These are phyloP conservation scores for Solanum hybrid DNA, from an alignment of 305 asterid species.

Conservation along the genomic window DNA sequence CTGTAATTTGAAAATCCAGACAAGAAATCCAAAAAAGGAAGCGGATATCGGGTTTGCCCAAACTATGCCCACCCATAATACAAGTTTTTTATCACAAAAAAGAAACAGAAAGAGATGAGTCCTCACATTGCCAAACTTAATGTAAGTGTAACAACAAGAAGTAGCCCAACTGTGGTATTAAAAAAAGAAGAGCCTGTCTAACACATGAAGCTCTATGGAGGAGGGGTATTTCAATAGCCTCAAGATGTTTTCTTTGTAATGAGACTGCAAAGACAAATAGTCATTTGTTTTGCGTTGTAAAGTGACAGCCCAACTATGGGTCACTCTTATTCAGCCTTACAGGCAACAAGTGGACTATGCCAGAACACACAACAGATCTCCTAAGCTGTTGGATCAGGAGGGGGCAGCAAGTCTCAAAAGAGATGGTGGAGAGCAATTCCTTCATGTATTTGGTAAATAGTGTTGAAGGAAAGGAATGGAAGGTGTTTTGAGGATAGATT, in stretches of 20 bases:
- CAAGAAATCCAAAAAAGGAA: neutral
- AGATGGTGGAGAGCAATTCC: neutral
- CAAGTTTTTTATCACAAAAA: neutral
- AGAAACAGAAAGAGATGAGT: neutral
- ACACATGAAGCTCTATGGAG: neutral
- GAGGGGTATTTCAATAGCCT: neutral
- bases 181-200: neutral
- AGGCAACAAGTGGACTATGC: neutral
- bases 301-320: neutral
- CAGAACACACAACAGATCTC: neutral
- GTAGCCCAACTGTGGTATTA: neutral
- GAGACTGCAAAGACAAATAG: neutral
- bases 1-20: neutral
- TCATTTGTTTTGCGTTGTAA: neutral
- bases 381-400: neutral
- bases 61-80: neutral
- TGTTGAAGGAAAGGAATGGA: neutral
- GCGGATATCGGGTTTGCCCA: neutral
- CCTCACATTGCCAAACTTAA: neutral
- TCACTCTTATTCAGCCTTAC: neutral
- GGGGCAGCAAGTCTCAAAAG: neutral
- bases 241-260: neutral
- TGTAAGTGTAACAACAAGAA: neutral
- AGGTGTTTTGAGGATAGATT: neutral
- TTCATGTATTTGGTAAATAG: neutral